Percentiles rank a stretch among this genome's conserved stretches.
Evolutionary conservation across 495 filamentous ascomycete genomes (phyloP).

Genomic region (Cetradonia linearis): DNA sequence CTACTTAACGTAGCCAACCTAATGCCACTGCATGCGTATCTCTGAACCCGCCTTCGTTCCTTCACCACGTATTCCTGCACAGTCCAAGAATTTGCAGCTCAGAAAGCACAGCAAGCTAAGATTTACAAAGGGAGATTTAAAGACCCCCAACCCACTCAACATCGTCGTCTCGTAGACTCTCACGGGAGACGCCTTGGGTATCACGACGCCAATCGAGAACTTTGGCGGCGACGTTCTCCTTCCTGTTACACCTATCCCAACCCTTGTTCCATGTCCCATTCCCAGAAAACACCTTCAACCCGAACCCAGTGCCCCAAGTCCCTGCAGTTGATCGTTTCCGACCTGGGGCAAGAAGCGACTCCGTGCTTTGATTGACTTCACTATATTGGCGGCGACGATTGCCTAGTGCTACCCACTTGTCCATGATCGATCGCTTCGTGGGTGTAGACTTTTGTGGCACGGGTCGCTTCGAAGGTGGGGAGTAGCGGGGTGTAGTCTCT

Average conservation of each 20-base stretch:
- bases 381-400: constrained; percentile 64
- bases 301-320: constrained; percentile 42
- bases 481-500: constrained; percentile 46
- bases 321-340: constrained; percentile 29
- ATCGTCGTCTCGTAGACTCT: constrained; percentile 55
- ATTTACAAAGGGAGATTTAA: constrained; percentile 46
- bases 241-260: constrained; percentile 39
- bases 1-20: constrained; percentile 19
- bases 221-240: constrained; percentile 33
- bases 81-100: background rate
- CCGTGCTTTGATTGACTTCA: constrained; percentile 41
- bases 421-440: constrained; percentile 41
- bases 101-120: constrained; percentile 8
- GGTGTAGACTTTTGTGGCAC: constrained; percentile 24
- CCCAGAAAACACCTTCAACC: constrained; percentile 37
- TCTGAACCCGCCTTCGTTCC: constrained; percentile 6
- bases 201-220: constrained; percentile 59
- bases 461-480: constrained; percentile 41
- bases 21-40: constrained; percentile 17
- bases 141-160: constrained; percentile 86
- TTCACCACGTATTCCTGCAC: background rate
- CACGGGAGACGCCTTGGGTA: constrained; percentile 26
- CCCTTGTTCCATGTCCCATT: constrained; percentile 43
- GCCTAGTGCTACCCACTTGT: constrained; percentile 83
- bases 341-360: constrained; percentile 27